Base-by-base conservation (phyloP, 257 asterid genomes). In the Capsicum chinense region DNA sequence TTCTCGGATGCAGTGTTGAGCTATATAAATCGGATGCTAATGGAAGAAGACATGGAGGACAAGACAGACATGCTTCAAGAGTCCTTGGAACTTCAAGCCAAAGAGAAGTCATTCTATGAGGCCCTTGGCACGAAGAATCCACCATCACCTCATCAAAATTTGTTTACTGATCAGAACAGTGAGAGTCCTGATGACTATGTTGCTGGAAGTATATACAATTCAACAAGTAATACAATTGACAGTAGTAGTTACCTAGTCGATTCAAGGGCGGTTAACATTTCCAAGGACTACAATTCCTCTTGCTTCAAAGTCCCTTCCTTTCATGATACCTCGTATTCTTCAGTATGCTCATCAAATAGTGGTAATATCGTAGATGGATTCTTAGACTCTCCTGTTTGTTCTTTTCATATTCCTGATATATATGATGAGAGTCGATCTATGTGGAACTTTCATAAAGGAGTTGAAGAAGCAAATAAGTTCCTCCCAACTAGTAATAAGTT, bases 1-100 rank as follows among this genome's bases (percentile, higher is more conserved):
- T 85, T 89, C 78, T 88, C 92, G 7, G 94, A 91, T 64, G 90
- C 86, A 19, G 88, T 88, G 33, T 88, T 91, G 85, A 87, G 84
- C 33, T 90, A 83, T 79, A 86, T 91, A 52, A 86, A 87, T 81
- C 85, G 66, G 73, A 88, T 90, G 15, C 87, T 91, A 4, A 86
- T 90, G 89, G 93, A 90, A 85, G 94, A 91, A 86, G 90, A 91
- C 85, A 87, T 91, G 90, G 94, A 88, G 52, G 94, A 91, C 13
- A 88, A 81, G 85, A 76, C 88, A 0, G 82, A 82, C 21, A 91
- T 91, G 93, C 88, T 88, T 78, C 92, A 90, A 42, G 94, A 91
- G 68, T 85, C 94, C 1, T 84, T 88, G 64, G 94, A 88, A 79
- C 91, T 91, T 48, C 88, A 86, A 83, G 91, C 90, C 3, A 86